Evolutionary conservation across 2,329 filamentous ascomycete species (phyloP), one percentile per base, ranked within the genome.

Genomic region (Plectosphaerella cucumerina): DNA sequence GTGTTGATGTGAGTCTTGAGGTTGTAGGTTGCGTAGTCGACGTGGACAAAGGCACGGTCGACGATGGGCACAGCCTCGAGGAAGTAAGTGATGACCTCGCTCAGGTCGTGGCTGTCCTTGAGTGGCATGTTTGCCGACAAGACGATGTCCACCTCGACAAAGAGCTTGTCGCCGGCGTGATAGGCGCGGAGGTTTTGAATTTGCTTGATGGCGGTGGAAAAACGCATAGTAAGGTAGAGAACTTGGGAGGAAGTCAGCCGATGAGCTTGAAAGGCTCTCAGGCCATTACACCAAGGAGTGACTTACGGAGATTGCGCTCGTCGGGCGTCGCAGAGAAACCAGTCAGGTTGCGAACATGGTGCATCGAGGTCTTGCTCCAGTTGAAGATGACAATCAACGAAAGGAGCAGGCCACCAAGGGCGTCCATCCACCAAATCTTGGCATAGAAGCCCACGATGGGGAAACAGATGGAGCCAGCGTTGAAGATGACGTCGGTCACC

Each of bases 141-240:
- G 33, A 95, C 88, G 57, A 94, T 87, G 65, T 95, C 90, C 11
- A 93, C 89, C 63, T 81, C 77, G 22, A 93, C 88, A 56, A 90
- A 91, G 52, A 94, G 77, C 73, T 91, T 92, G 66, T 94, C 90
- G 22, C 90, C 90, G 0, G 86, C 85, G 62, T 95, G 90, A 65
- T 94, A 95, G 2, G 90, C 90, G 58, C 91, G 86, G 50, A 94
- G 72, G 31, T 90, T 90, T 65, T 94, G 90, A 54, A 95, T 94
- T 64, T 90, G 86, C 62, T 83, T 84, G 63, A 97, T 95, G 12
- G 88, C 87, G 58, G 88, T 90, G 44, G 91, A 91, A 64, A 96
- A 96, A 18, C 92, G 87, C 88, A 96, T 96, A 1, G 91, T 94
- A 59, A 96, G 80, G 70, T 97, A 97, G 1, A 96, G 77, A 20